These are phyloP conservation scores for Plectosphaerella cucumerina DNA, from an alignment of 2,329 filamentous ascomycete genomes.

Conservation along the genomic window DNA sequence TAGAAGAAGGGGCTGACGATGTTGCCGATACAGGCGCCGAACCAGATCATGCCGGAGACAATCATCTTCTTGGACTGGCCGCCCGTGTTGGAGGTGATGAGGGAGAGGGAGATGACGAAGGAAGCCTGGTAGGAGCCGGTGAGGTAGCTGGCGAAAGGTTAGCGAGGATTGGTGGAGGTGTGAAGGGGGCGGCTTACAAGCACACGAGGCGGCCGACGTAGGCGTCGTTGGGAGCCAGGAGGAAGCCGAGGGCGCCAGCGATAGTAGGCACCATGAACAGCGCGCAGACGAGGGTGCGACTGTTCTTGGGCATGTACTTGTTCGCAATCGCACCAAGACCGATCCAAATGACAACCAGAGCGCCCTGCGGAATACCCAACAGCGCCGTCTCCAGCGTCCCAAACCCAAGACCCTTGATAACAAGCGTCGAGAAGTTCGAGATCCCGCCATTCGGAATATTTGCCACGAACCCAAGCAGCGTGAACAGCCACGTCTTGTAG, in stretches of 20 bases:
- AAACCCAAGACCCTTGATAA: slow-evolving; percentile 56
- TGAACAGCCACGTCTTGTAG: slow-evolving; percentile 56
- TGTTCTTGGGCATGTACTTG: slow-evolving; percentile 35
- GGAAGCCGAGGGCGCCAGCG: slow-evolving; percentile 52
- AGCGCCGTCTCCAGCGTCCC: slow-evolving; percentile 29
- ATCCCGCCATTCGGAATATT: slow-evolving; percentile 57
- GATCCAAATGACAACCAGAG: slow-evolving; percentile 32
- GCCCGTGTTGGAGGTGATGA: slow-evolving; percentile 45
- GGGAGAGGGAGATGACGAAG: slow-evolving; percentile 34
- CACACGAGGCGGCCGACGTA: slow-evolving; percentile 52
- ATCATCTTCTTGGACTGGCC: slow-evolving; percentile 62
- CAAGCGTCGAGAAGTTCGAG: slow-evolving; percentile 55
- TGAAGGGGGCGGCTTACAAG: slow-evolving; percentile 27
- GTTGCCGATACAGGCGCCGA: slow-evolving; percentile 57
- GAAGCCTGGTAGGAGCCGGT: slow-evolving; percentile 34
- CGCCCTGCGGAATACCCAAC: slow-evolving; percentile 32
- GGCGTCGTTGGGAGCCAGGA: slow-evolving; percentile 44
- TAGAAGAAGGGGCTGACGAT: slow-evolving; percentile 62
- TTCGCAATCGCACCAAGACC: slow-evolving; percentile 34
- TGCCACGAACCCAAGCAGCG: slow-evolving; percentile 45
- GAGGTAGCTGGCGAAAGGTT: slow-evolving; percentile 20
- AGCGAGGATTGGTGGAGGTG: neutral
- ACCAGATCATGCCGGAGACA: slow-evolving; percentile 55
- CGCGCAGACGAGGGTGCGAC: slow-evolving; percentile 49
- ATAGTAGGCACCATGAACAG: slow-evolving; percentile 56